Percentiles rank a stretch among this genome's conserved stretches.
Evolutionary conservation across 2,329 filamentous ascomycete genomes (phyloP).

Genomic region (Cordyceps cateniannulata): DNA sequence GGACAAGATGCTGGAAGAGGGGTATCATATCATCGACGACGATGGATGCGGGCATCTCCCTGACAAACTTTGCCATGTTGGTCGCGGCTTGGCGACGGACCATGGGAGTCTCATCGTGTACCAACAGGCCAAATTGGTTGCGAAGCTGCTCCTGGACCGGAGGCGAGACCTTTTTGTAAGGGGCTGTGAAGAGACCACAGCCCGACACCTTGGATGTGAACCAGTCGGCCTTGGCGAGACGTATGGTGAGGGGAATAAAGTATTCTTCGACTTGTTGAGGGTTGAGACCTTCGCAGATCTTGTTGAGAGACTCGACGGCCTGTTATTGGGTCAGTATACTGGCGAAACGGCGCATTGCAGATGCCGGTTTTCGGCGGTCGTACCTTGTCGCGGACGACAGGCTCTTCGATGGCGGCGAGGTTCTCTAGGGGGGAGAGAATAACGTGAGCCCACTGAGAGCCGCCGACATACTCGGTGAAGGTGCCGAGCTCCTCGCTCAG

Average conservation of each 20-base stretch:
- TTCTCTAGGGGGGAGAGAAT: constrained; percentile 96
- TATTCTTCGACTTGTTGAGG: constrained; percentile 91
- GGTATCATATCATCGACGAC: constrained; percentile 99
- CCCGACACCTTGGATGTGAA: constrained; percentile 99
- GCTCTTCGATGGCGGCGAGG: constrained; percentile 95
- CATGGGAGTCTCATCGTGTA: constrained; percentile 99
- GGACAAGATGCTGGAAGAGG: constrained; percentile 92
- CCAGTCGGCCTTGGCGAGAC: constrained; percentile 98
- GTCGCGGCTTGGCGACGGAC: constrained; percentile 94
- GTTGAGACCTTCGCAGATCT: constrained; percentile 91
- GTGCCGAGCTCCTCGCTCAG: constrained; percentile 93
- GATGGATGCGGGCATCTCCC: constrained; percentile 85
- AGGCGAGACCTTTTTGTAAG: constrained; percentile 85
- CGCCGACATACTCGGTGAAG: constrained; percentile 97
- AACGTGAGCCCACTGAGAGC: constrained; percentile 88
- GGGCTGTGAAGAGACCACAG: constrained; percentile 87
- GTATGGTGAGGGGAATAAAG: constrained; percentile 91
- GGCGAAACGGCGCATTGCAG: neutral
- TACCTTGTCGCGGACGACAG: constrained; percentile 96
- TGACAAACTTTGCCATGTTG: constrained; percentile 94
- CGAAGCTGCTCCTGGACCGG: constrained; percentile 86
- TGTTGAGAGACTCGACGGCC: constrained; percentile 99
- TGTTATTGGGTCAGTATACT: constrained; percentile 30
- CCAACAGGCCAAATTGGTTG: constrained; percentile 84
- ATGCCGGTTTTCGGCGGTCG: constrained; percentile 17